Evolutionary conservation across 108 stramenopile species (phyloP).

Genomic region (Chaetoceros muelleri): DNA sequence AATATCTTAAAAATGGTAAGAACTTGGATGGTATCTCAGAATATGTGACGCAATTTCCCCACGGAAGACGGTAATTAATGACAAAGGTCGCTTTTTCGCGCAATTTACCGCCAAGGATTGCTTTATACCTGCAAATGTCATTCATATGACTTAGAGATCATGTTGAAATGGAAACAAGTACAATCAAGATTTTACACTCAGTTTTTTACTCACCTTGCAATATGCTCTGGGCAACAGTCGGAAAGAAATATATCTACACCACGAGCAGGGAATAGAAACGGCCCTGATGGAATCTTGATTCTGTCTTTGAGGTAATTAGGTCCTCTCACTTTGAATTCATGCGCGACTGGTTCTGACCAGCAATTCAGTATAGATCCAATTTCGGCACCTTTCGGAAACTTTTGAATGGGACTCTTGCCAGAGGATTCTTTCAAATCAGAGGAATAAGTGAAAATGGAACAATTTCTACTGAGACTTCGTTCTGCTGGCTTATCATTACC

Average conservation of each 20-base stretch:
- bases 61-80: constrained; percentile 83
- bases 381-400: constrained; percentile 56
- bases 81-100: constrained; percentile 72
- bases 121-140: constrained; percentile 20
- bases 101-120: constrained; percentile 53
- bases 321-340: constrained; percentile 68
- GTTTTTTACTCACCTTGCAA: constrained; percentile 32
- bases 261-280: constrained; percentile 51
- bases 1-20: constrained; percentile 45
- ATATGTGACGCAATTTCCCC: constrained; percentile 75
- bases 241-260: constrained; percentile 78
- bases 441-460: not conserved
- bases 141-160: not conserved
- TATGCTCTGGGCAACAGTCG: constrained; percentile 60
- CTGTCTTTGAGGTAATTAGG: constrained; percentile 59
- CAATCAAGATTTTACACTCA: not conserved
- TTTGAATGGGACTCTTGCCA: constrained; percentile 17
- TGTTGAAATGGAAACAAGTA: not conserved
- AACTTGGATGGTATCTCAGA: constrained; percentile 74
- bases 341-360: constrained; percentile 46
- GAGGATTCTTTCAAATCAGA: not conserved
- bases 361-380: constrained; percentile 60
- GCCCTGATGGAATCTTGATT: constrained; percentile 51
- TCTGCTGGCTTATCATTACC: not conserved
- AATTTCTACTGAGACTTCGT: not conserved